phyloP scores from a whole-genome alignment of 208 protist species.

The Acanthamoeba culbertsoni region DNA sequence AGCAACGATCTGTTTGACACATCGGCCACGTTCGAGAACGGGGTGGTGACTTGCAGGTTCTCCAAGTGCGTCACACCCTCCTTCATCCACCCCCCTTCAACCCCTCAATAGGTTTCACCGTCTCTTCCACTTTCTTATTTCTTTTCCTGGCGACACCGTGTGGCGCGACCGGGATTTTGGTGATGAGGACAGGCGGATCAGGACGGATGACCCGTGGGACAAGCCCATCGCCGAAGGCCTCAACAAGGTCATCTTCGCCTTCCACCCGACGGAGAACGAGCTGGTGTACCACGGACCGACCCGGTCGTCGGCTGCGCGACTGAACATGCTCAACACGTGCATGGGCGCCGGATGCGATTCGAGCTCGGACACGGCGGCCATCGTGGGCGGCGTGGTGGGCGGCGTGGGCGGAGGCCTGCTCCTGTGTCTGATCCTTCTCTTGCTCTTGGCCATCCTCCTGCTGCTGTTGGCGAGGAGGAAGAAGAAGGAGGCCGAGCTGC shows the following conservation, averaged over 20 bases:
- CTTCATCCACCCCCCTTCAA: background rate
- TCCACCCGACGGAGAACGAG: slow-evolving; percentile 15
- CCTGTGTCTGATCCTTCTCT: background rate
- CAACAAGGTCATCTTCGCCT: slow-evolving; percentile 51
- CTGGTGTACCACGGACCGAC: slow-evolving; percentile 47
- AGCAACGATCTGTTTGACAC: slow-evolving; percentile 16
- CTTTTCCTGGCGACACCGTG: background rate
- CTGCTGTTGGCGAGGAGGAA: background rate
- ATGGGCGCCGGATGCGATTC: background rate
- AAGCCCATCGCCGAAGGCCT: background rate
- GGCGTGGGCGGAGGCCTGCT: background rate
- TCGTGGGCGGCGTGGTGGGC: slow-evolving; percentile 15
- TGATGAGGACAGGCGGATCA: background rate
- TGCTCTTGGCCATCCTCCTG: background rate
- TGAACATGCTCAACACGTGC: slow-evolving; percentile 18
- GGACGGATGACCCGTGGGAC: background rate
- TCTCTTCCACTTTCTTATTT: background rate
- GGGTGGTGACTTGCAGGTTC: background rate
- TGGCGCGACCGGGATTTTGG: background rate
- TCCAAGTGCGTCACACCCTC: background rate
- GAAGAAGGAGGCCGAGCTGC: slow-evolving; percentile 4
- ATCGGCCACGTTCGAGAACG: background rate
- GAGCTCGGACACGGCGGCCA: background rate
- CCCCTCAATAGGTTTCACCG: background rate
- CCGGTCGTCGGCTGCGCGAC: background rate